Percentiles rank a stretch among this genome's conserved stretches.
Conservation (phyloP, 371 early-diverging fungal genomes). For the Mortierella polycephala region DNA sequence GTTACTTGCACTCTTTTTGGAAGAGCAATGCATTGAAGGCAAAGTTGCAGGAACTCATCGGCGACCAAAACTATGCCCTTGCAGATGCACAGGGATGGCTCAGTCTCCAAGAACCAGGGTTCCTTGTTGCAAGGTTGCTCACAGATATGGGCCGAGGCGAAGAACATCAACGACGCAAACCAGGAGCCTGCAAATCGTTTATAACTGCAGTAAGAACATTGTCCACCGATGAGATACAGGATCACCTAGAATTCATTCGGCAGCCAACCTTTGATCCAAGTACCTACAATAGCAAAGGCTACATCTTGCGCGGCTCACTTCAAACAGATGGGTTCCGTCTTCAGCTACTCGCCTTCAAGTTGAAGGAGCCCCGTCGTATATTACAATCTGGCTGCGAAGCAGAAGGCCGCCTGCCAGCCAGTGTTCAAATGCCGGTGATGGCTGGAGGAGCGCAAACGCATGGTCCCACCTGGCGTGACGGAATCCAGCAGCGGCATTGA, state of each 20-base stretch:
- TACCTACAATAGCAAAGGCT: conserved; percentile 1
- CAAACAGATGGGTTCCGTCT: conserved; percentile 9
- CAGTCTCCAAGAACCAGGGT: neutral
- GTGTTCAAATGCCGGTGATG: neutral
- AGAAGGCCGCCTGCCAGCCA: neutral
- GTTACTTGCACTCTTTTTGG: conserved; percentile 9
- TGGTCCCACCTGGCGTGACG: neutral
- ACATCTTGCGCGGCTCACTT: conserved; percentile 12
- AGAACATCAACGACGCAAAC: neutral
- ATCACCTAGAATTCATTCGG: neutral
- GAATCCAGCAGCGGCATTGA: neutral
- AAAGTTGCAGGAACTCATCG: neutral
- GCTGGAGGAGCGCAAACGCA: neutral
- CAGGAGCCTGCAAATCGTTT: neutral
- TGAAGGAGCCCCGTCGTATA: too few relatives aligned
- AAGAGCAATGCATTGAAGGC: neutral
- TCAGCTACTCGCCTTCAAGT: conserved; percentile 1
- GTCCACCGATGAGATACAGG: neutral
- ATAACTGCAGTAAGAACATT: neutral
- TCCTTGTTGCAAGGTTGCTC: neutral
- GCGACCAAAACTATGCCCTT: neutral
- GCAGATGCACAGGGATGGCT: neutral
- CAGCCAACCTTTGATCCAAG: neutral
- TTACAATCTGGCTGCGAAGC: conserved; percentile 3
- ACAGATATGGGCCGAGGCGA: conserved; percentile 3